phyloP scores from a whole-genome alignment of 108 stramenopile genomes.

The Schizochytrium sp. region DNA sequence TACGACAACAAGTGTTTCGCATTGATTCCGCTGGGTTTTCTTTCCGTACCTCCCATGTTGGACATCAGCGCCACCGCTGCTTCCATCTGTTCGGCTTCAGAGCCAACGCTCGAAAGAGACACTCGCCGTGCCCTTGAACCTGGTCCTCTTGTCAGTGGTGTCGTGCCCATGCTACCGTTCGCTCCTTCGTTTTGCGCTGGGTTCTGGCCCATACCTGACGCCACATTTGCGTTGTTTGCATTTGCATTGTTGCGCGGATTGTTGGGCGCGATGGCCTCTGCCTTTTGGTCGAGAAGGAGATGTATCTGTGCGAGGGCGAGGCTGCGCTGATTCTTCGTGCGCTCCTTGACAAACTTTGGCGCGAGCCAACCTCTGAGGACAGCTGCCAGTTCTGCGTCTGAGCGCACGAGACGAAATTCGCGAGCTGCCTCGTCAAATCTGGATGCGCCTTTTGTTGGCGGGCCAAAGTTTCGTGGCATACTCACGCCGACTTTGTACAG shows the following conservation, averaged over 20 bases:
- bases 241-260: background rate
- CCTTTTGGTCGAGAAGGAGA: background rate
- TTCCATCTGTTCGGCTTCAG: background rate
- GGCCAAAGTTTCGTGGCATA: constrained; percentile 17
- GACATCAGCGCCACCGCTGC: background rate
- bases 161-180: too few species aligned
- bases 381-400: background rate
- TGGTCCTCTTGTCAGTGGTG: background rate
- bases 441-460: background rate
- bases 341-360: constrained; percentile 10
- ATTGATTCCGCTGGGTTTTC: background rate
- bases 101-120: background rate
- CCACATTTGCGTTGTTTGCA: background rate
- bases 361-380: constrained; percentile 17
- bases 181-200: background rate
- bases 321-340: background rate
- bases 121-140: background rate
- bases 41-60: background rate
- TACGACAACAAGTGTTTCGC: background rate
- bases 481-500: constrained; percentile 23
- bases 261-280: background rate
- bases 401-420: background rate
- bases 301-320: background rate
- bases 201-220: background rate
- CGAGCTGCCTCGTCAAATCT: background rate